A percentile compares a stretch with the other conserved stretches of the same genome.
These are phyloP conservation scores for Rhododendron ovatum DNA, from an alignment of 148 eudicot species.

Conservation along the genomic window DNA sequence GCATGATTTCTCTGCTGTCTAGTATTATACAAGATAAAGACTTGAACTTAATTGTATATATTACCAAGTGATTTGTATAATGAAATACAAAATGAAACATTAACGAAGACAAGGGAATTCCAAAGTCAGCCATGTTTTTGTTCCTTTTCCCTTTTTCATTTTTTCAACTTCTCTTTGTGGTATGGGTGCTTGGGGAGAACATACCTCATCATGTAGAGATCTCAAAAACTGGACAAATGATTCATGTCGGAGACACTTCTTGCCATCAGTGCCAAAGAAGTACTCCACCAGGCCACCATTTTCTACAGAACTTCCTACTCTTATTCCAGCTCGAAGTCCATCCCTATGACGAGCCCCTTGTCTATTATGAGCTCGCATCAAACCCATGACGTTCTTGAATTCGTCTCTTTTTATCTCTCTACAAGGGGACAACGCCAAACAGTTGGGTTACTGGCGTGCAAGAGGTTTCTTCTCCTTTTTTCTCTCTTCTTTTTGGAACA, in stretches of 20 bases:
- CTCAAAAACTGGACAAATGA: constrained; percentile 67
- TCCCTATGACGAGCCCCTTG: constrained; percentile 73
- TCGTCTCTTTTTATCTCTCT: constrained; percentile 77
- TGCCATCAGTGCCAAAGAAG: constrained; percentile 79
- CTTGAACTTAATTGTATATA: not conserved
- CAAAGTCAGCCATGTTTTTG: not conserved
- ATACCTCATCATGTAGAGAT: constrained; percentile 72
- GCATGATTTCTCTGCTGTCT: not conserved
- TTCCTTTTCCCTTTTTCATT: constrained; percentile 33
- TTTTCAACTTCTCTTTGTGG: constrained; percentile 53
- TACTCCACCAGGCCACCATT: constrained; percentile 77
- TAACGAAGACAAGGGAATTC: not conserved
- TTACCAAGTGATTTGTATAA: not conserved
- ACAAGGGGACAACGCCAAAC: not conserved
- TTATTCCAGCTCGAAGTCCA: constrained; percentile 70
- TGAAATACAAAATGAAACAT: not conserved
- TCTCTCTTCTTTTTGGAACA: not conserved
- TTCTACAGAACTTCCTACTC: constrained; percentile 51
- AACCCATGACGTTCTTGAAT: constrained; percentile 59
- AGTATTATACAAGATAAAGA: not conserved
- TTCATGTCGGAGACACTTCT: constrained; percentile 45
- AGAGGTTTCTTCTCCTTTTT: not conserved
- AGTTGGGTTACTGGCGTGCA: constrained; percentile 1
- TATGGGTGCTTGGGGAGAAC: constrained; percentile 17
- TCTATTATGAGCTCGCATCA: constrained; percentile 67